Evolutionary conservation across 1,284 basidiomycete species (phyloP), one percentile per base, ranked within the genome.

Genomic region (Leccinum fuscescens): DNA sequence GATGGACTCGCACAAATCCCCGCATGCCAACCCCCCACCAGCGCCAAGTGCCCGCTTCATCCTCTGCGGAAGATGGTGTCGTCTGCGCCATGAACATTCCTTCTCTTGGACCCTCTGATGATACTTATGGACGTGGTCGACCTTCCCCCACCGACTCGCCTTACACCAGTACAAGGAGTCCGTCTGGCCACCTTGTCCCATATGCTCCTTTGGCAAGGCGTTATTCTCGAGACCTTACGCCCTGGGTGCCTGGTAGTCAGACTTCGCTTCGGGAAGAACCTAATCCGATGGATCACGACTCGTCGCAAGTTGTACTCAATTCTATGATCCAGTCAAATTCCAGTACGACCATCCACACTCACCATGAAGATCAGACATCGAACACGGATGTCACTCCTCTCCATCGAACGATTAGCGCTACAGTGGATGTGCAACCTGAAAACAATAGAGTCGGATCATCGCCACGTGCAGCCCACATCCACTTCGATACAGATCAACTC

Each of bases 111-210:
- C 46, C 24, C 3, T 56, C 58, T 31, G 52, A 64, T 24, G 53
- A 61, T 29, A 12, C 24, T n/a, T 12, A 58, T 3, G 62, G 56
- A 44, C 24, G 12, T 33, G 33, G 29, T 27, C 52, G 35, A 3
- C 46, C 48, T 54, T 68, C 72, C 39, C 58, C 60, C 0, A 53
- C 54, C 12, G 69, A 71, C 31, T 56, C 48, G n/a, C 65, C 64
- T 17, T 73, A 67, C 5, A 62, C 33, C 12, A 63, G 14, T 54
- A 42, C 53, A 42, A 69, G 69, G 52, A 68, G 72, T 11, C 60
- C 58, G 14, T 70, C 69, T 48, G 70, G 69, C 31, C 69, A 72
- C 22, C 69, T 74, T 22, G 3, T 31, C 3, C 65, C 67, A 17
- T 44, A 53, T 39, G 53, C 70, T 15, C 65, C 62, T 37, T 58